Percentiles rank a stretch among this genome's conserved stretches.
Evolutionary conservation across 345 rosid species (phyloP).

Genomic region (Camelina hispida): DNA sequence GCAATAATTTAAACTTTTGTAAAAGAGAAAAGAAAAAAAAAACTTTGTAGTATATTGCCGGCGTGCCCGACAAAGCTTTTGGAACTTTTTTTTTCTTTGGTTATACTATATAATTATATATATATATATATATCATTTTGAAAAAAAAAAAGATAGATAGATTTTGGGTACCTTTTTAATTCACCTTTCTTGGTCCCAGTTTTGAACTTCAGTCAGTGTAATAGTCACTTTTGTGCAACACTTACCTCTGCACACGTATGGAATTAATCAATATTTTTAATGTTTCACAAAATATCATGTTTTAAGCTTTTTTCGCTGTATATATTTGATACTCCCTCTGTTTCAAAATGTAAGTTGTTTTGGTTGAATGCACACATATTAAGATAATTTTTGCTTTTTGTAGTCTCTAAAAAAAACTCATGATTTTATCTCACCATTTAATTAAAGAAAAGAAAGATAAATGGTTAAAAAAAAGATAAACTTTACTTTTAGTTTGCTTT

Average conservation of each 20-base stretch:
- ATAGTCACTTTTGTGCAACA: slow-evolving; percentile 27
- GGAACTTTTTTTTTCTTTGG: background rate
- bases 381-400: too few relatives aligned
- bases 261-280: background rate
- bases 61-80: slow-evolving; percentile 41
- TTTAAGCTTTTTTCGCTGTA: background rate
- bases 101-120: background rate
- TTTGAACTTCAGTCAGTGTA: slow-evolving; percentile 30
- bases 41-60: slow-evolving; percentile 10
- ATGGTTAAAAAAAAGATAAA: too few relatives aligned
- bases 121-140: background rate
- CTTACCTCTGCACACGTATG: background rate
- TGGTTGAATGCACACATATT: too few relatives aligned
- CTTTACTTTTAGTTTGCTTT: too few relatives aligned
- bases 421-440: too few relatives aligned
- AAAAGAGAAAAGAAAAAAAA: background rate
- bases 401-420: too few relatives aligned
- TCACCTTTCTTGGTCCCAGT: slow-evolving; percentile 11
- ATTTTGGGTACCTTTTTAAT: slow-evolving; percentile 34
- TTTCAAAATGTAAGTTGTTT: too few relatives aligned
- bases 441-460: too few relatives aligned
- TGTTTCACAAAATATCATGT: background rate
- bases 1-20: background rate
- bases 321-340: too few relatives aligned
- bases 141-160: slow-evolving; percentile 19